Percentiles rank a stretch among this genome's conserved stretches.
These are phyloP conservation scores for Suhomyces wounanorum DNA, from an alignment of 1,139 yeast species.

Conservation along the genomic window DNA sequence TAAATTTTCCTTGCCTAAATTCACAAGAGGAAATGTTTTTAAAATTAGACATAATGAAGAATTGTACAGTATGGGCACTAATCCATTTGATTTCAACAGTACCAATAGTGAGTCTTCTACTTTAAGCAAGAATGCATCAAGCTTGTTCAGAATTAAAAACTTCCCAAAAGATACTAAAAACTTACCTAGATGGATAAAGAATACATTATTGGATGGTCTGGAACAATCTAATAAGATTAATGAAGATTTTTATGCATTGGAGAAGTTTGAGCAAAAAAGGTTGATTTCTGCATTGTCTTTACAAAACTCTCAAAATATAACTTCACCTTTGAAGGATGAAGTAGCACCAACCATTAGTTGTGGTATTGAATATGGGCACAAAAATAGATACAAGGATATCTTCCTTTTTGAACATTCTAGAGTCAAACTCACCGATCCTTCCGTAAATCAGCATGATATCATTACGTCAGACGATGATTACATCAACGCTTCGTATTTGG, in stretches of 20 bases:
- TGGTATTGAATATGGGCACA: constrained; percentile 74
- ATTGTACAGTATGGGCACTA: constrained; percentile 21
- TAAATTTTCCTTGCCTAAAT: constrained; percentile 31
- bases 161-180: constrained; percentile 15
- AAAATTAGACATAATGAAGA: constrained; percentile 46
- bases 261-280: constrained; percentile 34
- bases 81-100: constrained; percentile 22
- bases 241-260: constrained; percentile 29
- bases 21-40: constrained; percentile 24
- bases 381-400: constrained; percentile 80
- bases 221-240: constrained; percentile 29
- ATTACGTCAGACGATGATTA: constrained; percentile 27
- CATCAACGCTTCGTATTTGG: constrained; percentile 33
- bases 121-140: constrained; percentile 19
- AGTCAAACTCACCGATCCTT: constrained; percentile 46
- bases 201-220: constrained; percentile 27
- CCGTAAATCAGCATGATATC: background rate
- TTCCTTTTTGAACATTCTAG: constrained; percentile 82
- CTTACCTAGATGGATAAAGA: constrained; percentile 38
- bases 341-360: constrained; percentile 33
- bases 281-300: constrained; percentile 33
- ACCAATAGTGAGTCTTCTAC: constrained; percentile 13
- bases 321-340: constrained; percentile 16
- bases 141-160: constrained; percentile 19
- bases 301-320: constrained; percentile 9